Evolutionary conservation across 108 stramenopile genomes (phyloP), one percentile per base, ranked within the genome.

Genomic region (Mediolabrus comicus): DNA sequence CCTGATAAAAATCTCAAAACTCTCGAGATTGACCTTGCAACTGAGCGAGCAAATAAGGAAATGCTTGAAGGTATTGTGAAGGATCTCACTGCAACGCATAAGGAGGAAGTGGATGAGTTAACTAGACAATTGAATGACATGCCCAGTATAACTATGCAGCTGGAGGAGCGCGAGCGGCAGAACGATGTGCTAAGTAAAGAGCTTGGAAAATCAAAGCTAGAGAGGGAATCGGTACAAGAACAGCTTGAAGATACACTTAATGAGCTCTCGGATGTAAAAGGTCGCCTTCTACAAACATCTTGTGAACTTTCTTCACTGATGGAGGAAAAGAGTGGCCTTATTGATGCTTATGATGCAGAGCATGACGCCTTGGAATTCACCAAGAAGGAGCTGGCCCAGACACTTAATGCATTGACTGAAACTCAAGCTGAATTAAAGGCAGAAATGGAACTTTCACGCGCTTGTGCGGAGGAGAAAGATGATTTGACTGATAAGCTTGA

Each of bases 11-110:
- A 66, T 22, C 34, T 43, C 2, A 72, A 69, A 43, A 31, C 60
- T n/a, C 61, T 73, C n/a, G 79, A 80, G 52, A 67, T 80, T 14
- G 71, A 80, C 53, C 55, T 80, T 8, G 66, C 62, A 12, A 67
- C 67, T 35, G 79, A 80, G 54, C 79, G 71, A 9, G 72, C 66
- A 2, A 59, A 56, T 33, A 80, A 67, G 16, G 67, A 73, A n/a
- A 51, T 59, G 51, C 72, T 80, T 0, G 67, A 80, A 31, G 46
- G 59, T 29, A 63, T 67, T 39, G 53, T 80, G 8, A 34, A 43
- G 26, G 72, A 80, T 24, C n/a, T 80, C 46, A 39, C 46, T 7
- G 46, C 16, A 17, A 31, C 71, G 0, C 65, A 72, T 25, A 60
- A 80, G 24, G 46, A 73, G 25, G 79, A 72, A 36, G 53, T 39